Percentiles rank a stretch among this genome's conserved stretches.
phyloP scores from a whole-genome alignment of 148 eudicot species.

The Rhododendron ovatum region DNA sequence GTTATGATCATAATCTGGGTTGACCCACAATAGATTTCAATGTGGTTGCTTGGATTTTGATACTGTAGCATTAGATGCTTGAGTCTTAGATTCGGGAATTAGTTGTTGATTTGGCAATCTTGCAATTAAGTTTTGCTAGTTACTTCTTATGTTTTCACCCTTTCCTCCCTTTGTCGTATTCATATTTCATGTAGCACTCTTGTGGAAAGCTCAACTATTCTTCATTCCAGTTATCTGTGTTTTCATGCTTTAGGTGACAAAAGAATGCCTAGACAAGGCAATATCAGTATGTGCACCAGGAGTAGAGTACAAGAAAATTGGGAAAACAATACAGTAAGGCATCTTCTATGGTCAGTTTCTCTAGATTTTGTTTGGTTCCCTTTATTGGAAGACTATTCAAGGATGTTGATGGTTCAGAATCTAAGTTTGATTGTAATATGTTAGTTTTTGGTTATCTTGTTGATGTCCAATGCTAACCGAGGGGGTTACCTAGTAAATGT shows the following conservation, averaged over 20 bases:
- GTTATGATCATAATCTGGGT: background rate
- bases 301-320: slow-evolving; percentile 81
- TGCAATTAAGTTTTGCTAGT: background rate
- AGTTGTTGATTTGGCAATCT: background rate
- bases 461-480: background rate
- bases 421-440: background rate
- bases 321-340: slow-evolving; percentile 84
- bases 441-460: background rate
- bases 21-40: background rate
- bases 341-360: background rate
- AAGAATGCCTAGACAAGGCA: slow-evolving; percentile 85
- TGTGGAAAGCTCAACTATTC: background rate
- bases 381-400: background rate
- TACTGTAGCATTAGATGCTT: background rate
- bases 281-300: slow-evolving; percentile 93
- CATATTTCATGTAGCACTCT: background rate
- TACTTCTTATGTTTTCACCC: background rate
- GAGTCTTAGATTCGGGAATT: background rate
- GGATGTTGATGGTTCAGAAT: background rate
- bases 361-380: background rate
- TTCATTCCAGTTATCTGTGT: background rate
- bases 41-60: background rate
- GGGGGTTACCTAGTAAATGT: background rate
- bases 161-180: background rate
- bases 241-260: slow-evolving; percentile 62